Evolutionary conservation across 2,329 filamentous ascomycete species (phyloP).

Genomic region (Hymenoscyphus salicellus): DNA sequence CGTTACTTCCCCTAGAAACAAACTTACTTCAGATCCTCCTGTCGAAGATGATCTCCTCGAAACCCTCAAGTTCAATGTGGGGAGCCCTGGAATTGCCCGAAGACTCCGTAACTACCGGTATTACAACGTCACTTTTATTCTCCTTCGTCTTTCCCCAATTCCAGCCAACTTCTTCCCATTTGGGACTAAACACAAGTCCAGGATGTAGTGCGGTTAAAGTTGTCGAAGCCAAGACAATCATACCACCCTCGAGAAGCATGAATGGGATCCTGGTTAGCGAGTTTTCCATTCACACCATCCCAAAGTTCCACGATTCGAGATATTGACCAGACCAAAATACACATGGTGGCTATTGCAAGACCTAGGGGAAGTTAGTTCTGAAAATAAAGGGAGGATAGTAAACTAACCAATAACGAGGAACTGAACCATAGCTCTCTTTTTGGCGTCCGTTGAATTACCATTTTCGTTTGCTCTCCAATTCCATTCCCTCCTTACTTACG

Average conservation of each 20-base stretch:
- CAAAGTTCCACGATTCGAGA: conserved; percentile 56
- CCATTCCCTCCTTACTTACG: conserved; percentile 13
- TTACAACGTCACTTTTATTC: background rate
- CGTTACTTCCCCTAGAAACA: background rate
- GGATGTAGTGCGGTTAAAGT: conserved; percentile 36
- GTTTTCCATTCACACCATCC: conserved; percentile 49
- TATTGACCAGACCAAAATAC: conserved; percentile 47
- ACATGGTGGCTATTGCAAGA: conserved; percentile 41
- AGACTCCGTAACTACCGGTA: background rate
- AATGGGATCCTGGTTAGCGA: conserved; percentile 44
- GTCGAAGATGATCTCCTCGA: background rate
- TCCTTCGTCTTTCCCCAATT: background rate
- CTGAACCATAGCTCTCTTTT: background rate
- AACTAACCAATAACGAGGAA: background rate
- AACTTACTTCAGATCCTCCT: background rate
- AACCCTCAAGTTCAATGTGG: background rate
- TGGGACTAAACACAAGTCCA: conserved; percentile 21
- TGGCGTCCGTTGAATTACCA: background rate
- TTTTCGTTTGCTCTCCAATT: background rate
- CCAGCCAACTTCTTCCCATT: conserved; percentile 11
- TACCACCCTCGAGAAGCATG: conserved; percentile 44
- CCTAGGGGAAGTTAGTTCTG: conserved; percentile 29
- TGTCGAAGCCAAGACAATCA: conserved; percentile 34
- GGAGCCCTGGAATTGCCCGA: background rate
- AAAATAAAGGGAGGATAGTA: background rate